Conservation (phyloP, 2,329 filamentous ascomycete genomes). For the Aureobasidium lini region DNA sequence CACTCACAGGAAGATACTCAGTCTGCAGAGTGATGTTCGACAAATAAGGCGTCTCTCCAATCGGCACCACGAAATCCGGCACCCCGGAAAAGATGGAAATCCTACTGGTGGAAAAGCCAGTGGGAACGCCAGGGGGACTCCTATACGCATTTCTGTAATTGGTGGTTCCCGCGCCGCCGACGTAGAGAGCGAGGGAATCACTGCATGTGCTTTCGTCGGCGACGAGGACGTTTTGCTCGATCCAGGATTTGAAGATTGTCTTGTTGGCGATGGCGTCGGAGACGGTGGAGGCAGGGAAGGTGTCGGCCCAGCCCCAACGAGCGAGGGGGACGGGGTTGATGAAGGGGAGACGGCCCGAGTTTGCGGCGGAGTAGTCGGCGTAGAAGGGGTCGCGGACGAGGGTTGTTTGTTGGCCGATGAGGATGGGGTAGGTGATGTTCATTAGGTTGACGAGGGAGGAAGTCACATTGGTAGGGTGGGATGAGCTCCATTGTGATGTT, state of each 20-base stretch:
- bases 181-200: constrained; percentile 43
- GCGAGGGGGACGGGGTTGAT: constrained; percentile 43
- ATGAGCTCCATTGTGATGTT: constrained; percentile 29
- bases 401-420: constrained; percentile 42
- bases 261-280: constrained; percentile 43
- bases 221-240: constrained; percentile 39
- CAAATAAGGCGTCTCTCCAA: constrained; percentile 38
- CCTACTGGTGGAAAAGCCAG: constrained; percentile 42
- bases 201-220: constrained; percentile 40
- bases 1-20: constrained; percentile 50
- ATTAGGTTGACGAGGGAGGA: constrained; percentile 31
- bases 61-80: constrained; percentile 40
- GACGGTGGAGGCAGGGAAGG: constrained; percentile 30
- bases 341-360: constrained; percentile 41
- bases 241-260: constrained; percentile 42
- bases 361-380: constrained; percentile 39
- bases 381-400: constrained; percentile 44
- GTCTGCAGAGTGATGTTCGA: constrained; percentile 42
- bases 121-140: constrained; percentile 37
- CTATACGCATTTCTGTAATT: constrained; percentile 41
- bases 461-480: constrained; percentile 25
- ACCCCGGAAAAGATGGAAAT: constrained; percentile 43
- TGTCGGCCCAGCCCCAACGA: constrained; percentile 42
- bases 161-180: constrained; percentile 33
- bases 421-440: constrained; percentile 38